Evolutionary conservation across 2,329 filamentous ascomycete genomes (phyloP), one percentile per base, ranked within the genome.

Genomic region (Monosporascus sp.): DNA sequence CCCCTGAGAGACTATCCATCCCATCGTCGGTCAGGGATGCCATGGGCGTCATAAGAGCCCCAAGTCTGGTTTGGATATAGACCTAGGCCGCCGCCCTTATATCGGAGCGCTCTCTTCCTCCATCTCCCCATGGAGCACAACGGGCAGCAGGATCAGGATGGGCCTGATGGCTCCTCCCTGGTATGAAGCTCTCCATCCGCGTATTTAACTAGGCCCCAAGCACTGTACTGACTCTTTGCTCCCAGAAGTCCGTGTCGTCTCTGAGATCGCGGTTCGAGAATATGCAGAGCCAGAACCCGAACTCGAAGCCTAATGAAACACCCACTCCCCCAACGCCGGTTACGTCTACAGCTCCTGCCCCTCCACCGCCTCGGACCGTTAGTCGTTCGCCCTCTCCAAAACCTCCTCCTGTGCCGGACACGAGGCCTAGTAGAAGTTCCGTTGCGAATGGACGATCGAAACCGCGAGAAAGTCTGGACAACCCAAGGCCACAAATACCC

Each of bases 241-340:
- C 27, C 5, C 57, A 90, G 87, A 89, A 85, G 74, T 88, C 90
- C 25, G 89, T 94, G 49, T 94, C 89, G 49, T 92, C 89, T 49
- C 76, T 94, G 55, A 81, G 86, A 56, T 89, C 88, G 57, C 85
- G 88, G 62, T 94, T 93, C 68, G 89, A 94, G 75, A 90, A 86
- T 66, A 84, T 93, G 74, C 76, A 80, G 59, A 81, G 76, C 65
- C 58, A 69, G 51, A 73, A 73, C 51, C 69, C 74, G 59, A 82
- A 77, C 65, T 58, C 69, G 51, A 73, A 73, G 52, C 69, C 74
- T 54, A 68, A 46, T 1, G 42, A 46, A 6, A 14, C 27, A 5
- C 4, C 27, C 8, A 4, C 62, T 61, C 64, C 61, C 46, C 56
- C 62, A 25, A 54, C 66, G 25, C 54, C 58, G 2, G 56, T 65